Evolutionary conservation across 495 filamentous ascomycete genomes (phyloP), one percentile per base, ranked within the genome.

Genomic region (Xylaria sp.): DNA sequence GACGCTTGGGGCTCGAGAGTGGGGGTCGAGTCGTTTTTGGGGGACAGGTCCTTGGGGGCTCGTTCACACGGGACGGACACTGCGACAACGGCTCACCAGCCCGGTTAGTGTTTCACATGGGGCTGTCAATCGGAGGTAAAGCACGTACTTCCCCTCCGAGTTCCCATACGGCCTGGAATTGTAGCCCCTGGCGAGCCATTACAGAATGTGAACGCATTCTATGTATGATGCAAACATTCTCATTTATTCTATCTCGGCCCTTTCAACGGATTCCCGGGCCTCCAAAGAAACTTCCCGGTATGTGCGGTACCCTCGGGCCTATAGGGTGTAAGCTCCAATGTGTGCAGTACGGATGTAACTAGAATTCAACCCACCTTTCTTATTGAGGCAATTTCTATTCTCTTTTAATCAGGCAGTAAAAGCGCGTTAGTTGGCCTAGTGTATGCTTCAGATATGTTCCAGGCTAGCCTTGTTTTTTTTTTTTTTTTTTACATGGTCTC

Each of bases 371-470:
- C 33, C 44, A 33, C 61, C 31, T 62, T 62, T 62, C 58, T 63
- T 31, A 70, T 70, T 63, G 68, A 63, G 68, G 68, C 68, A 70
- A 70, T 63, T 63, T 55, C 44, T 63, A 61, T 61, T 11, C 67
- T 61, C 66, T 24, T 19, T 40, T 29, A 29, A 35, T 50, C 43
- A 29, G 19, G 17, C n/a, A 26, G 67, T 41, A 46, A 31, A 26
- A 15, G 41, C 40, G 41, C 37, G 41, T 31, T 43, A 37, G 35
- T 37, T n/a, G n/a, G 5, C 11, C 21, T 14, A 26, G 53, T 40
- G 26, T 52, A 6, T 62, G 43, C 68, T 43, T 68, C 66, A 68
- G 66, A 37, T 58, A 33, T 58, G 50, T 59, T 68, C 52, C 52
- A 59, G 52, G 37, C 66, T 59, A 57, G 48, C 40, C 21, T 40